Evolutionary conservation across 75 land plant genomes (phyloP).

Genomic region (Cunninghamia lanceolata): DNA sequence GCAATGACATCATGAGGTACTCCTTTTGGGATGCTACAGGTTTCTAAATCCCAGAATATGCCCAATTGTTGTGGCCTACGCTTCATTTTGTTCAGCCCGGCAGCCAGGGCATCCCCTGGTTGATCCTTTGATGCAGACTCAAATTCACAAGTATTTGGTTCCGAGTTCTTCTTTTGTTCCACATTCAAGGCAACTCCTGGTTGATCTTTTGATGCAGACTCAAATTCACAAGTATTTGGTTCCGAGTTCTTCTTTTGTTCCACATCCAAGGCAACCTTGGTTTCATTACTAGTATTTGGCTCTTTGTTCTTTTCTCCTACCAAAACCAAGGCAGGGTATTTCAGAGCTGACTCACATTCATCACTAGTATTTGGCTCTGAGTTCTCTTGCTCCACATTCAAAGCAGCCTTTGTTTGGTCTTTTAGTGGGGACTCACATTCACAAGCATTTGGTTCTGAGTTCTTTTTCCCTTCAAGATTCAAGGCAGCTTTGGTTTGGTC

Average conservation of each 20-base stretch:
- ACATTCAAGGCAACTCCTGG: not conserved
- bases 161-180: not conserved
- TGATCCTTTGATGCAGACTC: not conserved
- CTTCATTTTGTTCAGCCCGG: not conserved
- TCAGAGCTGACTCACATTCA: no score
- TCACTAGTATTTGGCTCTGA: no score
- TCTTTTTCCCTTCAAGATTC: no score
- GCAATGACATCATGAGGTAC: not conserved
- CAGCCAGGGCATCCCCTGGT: not conserved
- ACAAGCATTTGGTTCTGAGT: no score
- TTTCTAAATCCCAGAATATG: not conserved
- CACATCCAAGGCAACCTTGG: no score
- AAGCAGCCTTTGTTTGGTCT: not conserved
- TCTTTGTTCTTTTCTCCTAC: no score
- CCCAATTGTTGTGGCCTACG: not conserved
- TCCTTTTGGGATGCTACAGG: not conserved
- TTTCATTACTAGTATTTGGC: no score
- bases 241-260: not conserved
- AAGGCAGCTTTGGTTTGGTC: no score
- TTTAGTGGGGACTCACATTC: no score
- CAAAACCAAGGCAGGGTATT: no score
- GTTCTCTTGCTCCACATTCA: not conserved
- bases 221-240: no score
- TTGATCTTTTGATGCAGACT: no score
- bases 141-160: not conserved